Conservation (phyloP, 176 grass and related monocot species). For the Juncus effusus region DNA sequence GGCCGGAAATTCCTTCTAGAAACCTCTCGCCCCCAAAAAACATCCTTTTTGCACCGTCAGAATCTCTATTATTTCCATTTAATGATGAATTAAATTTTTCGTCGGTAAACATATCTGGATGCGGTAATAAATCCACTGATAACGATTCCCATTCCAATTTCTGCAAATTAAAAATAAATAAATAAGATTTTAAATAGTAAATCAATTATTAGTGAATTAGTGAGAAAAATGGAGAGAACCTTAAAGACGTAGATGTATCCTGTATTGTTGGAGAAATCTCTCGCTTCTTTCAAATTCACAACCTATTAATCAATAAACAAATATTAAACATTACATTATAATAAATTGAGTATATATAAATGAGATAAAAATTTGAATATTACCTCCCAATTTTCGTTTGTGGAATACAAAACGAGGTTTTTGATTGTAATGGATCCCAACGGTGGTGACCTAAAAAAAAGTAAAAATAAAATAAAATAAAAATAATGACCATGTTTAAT, state of each 20-base stretch:
- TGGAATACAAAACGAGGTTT: constrained; percentile 88
- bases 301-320: constrained; percentile 39
- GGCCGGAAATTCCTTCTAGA: constrained; percentile 97
- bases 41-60: constrained; percentile 85
- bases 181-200: constrained; percentile 9
- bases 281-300: constrained; percentile 98
- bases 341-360: constrained; percentile 20
- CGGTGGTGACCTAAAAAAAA: constrained; percentile 77
- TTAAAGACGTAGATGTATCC: constrained; percentile 99
- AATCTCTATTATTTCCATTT: constrained; percentile 60
- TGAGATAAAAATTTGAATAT: constrained; percentile 4
- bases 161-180: constrained; percentile 46
- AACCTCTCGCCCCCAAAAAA: constrained; percentile 98
- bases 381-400: constrained; percentile 99
- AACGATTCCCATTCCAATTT: constrained; percentile 96
- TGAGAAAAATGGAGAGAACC: constrained; percentile 43
- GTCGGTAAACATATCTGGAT: constrained; percentile 99
- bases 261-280: constrained; percentile 92
- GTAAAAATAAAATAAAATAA: not conserved
- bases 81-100: constrained; percentile 61
- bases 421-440: constrained; percentile 87
- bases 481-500: not conserved
- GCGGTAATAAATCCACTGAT: constrained; percentile 91
- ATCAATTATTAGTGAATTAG: constrained; percentile 11
- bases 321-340: constrained; percentile 24